Base-by-base conservation (phyloP, 1,284 basidiomycete species). In the Cyathus olla region DNA sequence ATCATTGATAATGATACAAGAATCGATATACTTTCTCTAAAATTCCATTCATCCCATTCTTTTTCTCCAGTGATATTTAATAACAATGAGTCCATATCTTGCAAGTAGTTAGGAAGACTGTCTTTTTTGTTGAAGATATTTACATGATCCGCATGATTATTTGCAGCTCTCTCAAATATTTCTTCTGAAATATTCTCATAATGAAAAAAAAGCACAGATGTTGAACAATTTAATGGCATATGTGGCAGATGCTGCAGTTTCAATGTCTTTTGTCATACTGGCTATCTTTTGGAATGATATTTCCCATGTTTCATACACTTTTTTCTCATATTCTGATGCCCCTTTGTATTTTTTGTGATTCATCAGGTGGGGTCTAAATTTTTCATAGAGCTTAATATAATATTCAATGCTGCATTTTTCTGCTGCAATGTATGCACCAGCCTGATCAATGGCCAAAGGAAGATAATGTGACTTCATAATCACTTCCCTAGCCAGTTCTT, bases 271-370 rank as follows among this genome's bases (percentile, higher is more conserved):
- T 42, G 17, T 42, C 19, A 17, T 42, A 21, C n/a, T 35, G 6
- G n/a, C 26, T 28, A 59, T 53, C 17, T 28, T 31, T 9, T 51
- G 26, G 27, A 28, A 59, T 13, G 57, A 59, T 21, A 52, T n/a
- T 22, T 60, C 58, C 51, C 51, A 60, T 21, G 58, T 47, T 27
- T 53, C 58, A 54, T 60, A 60, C 10, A 60, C 58, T 29, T 53
- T 53, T 24, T n/a, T 37, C n/a, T 46, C 52, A 54, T 60, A 60
- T 24, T 56, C 28, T 27, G 58, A 60, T 17, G 58, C 58, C 1
- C 51, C 51, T 31, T 48, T 44, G 17, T 47, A 55, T 39, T 24
- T 31, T 5, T 39, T n/a, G 37, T 56, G 24, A n/a, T 37, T 50
- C 40, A 60, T 37, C 10, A 60, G 40, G 3, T 55, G 21, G 17